phyloP scores from a whole-genome alignment of 306 rosid genomes.

The Pterocarpus santalinus region DNA sequence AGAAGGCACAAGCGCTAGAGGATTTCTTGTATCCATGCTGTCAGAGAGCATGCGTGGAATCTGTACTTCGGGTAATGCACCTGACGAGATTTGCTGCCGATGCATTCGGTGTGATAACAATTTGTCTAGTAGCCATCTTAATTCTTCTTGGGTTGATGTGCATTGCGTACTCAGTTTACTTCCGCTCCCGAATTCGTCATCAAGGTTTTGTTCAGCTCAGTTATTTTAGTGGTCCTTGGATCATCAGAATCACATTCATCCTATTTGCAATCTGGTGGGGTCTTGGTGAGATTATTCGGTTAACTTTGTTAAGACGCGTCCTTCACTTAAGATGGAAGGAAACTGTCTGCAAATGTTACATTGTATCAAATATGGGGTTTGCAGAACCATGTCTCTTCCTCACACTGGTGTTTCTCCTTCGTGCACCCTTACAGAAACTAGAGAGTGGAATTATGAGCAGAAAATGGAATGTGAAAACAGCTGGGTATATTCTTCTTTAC shows the following conservation, averaged over 20 bases:
- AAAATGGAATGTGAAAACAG: slow-evolving; percentile 84
- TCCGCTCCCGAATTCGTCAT: slow-evolving; percentile 76
- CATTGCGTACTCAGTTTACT: slow-evolving; percentile 84
- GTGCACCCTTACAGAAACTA: slow-evolving; percentile 84
- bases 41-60: slow-evolving; percentile 99
- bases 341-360: slow-evolving; percentile 91
- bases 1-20: slow-evolving; percentile 61
- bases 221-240: slow-evolving; percentile 98
- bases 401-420: slow-evolving; percentile 89
- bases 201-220: slow-evolving; percentile 76
- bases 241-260: slow-evolving; percentile 80
- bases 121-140: slow-evolving; percentile 89
- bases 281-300: slow-evolving; percentile 81
- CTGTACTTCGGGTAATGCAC: slow-evolving; percentile 99
- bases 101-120: slow-evolving; percentile 97
- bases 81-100: slow-evolving; percentile 97
- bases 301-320: slow-evolving; percentile 70
- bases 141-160: slow-evolving; percentile 85
- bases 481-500: slow-evolving; percentile 77
- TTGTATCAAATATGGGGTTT: slow-evolving; percentile 93
- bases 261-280: slow-evolving; percentile 95
- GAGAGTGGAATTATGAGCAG: slow-evolving; percentile 83
- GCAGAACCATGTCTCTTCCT: slow-evolving; percentile 99
- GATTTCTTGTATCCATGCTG: slow-evolving; percentile 93
- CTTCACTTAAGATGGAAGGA: slow-evolving; percentile 83